Evolutionary conservation across 306 rosid genomes (phyloP), one percentile per base, ranked within the genome.

Genomic region (peach (Prunus persica)): DNA sequence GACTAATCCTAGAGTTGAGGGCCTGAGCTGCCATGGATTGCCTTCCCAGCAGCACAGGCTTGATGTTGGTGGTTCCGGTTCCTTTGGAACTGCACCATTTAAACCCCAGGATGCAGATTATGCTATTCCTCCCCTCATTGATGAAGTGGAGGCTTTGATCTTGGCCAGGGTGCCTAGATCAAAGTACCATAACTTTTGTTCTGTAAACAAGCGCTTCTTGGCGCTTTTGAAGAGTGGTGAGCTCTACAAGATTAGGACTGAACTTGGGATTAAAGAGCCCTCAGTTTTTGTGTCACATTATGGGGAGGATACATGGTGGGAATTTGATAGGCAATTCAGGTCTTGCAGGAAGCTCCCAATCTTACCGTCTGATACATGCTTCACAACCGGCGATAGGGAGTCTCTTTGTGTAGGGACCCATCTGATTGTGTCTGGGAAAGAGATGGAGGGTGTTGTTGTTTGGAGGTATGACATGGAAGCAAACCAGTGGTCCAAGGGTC

Each of bases 101-200:
- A 24, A 84, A 87, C 88, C 96, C 62, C 91, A 90, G 97, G 98
- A 94, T 90, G 95, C 91, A 90, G 97, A 94, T 90, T 87, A 87
- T 80, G 82, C 60, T 0, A 41, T 76, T 62, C 87, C 86, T n/a
- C 43, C 82, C 71, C 91, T 94, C 67, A 86, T 83, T 38, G 93
- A 90, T 6, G 97, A 94, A 79, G 63, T 90, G 55, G 94, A 93
- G 85, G 88, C 87, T 4, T 60, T 82, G 47, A 88, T 94, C 79
- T 75, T 91, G 74, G 96, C 93, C 4, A 76, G 97, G 62, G 80
- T 92, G 46, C 91, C 97, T 2, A 86, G 92, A 84, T 87, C 91
- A 25, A 89, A 85, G 72, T 87, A 87, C 79, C 84, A 88, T 86
- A 91, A 86, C 69, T 52, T 92, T 18, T 69, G 82, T 38, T 78